phyloP scores from a whole-genome alignment of 306 rosid genomes.

The Crataegus laevigata region DNA sequence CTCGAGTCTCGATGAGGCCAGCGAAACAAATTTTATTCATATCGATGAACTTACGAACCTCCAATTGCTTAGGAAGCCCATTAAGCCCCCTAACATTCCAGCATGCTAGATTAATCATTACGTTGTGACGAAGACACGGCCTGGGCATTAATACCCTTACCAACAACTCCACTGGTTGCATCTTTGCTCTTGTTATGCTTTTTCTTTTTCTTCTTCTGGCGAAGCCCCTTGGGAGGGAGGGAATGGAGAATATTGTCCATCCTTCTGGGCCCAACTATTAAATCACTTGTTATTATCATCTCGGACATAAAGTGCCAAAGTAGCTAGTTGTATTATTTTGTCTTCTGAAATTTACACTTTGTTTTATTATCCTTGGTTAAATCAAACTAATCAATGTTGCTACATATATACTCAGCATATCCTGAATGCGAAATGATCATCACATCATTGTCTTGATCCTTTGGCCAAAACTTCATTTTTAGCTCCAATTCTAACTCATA shows the following conservation, averaged over 20 bases:
- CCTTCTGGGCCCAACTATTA: background rate
- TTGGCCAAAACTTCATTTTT: background rate
- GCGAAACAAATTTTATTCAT: too few relatives aligned
- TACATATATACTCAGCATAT: constrained; percentile 41
- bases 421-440: constrained; percentile 7
- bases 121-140: too few relatives aligned
- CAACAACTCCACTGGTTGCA: too few relatives aligned
- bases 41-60: too few relatives aligned
- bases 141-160: too few relatives aligned
- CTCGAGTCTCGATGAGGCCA: too few relatives aligned
- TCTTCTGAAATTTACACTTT: constrained; percentile 6
- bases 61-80: too few relatives aligned
- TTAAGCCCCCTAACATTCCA: too few relatives aligned
- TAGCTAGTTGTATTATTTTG: constrained; percentile 6
- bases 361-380: constrained; percentile 23
- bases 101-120: too few relatives aligned
- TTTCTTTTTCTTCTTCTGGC: too few relatives aligned
- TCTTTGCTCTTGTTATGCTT: too few relatives aligned
- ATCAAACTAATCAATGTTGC: constrained; percentile 17
- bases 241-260: background rate
- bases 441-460: constrained; percentile 12
- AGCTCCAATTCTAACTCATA: background rate
- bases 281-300: background rate
- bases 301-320: background rate
- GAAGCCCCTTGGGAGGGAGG: too few relatives aligned